A percentile compares a stretch with the other conserved stretches of the same genome.
Conservation (phyloP, 2,329 filamentous ascomycete species). For the Plenodomus tracheiphilus region DNA sequence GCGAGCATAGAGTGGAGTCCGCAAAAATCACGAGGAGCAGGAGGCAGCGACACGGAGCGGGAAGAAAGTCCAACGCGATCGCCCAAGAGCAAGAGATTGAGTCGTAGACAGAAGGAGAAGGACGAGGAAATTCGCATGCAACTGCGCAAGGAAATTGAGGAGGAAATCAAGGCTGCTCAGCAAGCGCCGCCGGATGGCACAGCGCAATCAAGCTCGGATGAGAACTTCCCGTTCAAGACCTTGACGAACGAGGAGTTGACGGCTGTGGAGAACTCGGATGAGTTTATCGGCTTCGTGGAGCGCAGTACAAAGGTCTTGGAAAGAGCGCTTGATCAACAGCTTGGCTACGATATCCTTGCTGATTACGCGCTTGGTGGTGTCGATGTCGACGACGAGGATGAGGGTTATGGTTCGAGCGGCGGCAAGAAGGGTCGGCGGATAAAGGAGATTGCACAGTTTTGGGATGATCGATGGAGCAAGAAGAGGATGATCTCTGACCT, state of each 20-base stretch:
- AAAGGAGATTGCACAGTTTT: constrained; percentile 90
- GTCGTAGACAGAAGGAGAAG: constrained; percentile 75
- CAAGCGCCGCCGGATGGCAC: constrained; percentile 44
- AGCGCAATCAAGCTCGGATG: constrained; percentile 50
- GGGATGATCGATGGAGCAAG: constrained; percentile 93
- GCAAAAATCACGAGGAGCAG: constrained; percentile 56
- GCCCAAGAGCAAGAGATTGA: constrained; percentile 69
- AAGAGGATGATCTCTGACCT: constrained; percentile 96
- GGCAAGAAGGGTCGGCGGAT: constrained; percentile 74
- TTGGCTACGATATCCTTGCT: constrained; percentile 93
- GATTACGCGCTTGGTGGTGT: constrained; percentile 85
- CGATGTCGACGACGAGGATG: constrained; percentile 81
- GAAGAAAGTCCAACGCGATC: constrained; percentile 63
- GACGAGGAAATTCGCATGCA: constrained; percentile 89
- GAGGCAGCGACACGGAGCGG: constrained; percentile 59
- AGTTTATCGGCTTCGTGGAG: constrained; percentile 94
- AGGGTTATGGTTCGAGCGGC: constrained; percentile 67
- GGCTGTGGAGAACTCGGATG: constrained; percentile 87
- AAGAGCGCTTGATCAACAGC: constrained; percentile 87
- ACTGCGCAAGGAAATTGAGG: constrained; percentile 86
- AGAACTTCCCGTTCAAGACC: constrained; percentile 74
- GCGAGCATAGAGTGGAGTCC: constrained; percentile 75
- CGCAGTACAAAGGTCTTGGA: constrained; percentile 97
- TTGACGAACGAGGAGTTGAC: constrained; percentile 83
- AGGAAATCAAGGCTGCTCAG: constrained; percentile 76